A percentile compares a stretch with the other conserved stretches of the same genome.
Evolutionary conservation across 192 early-diverging fungal species (phyloP).

Genomic region (Chytriomyces confervae): DNA sequence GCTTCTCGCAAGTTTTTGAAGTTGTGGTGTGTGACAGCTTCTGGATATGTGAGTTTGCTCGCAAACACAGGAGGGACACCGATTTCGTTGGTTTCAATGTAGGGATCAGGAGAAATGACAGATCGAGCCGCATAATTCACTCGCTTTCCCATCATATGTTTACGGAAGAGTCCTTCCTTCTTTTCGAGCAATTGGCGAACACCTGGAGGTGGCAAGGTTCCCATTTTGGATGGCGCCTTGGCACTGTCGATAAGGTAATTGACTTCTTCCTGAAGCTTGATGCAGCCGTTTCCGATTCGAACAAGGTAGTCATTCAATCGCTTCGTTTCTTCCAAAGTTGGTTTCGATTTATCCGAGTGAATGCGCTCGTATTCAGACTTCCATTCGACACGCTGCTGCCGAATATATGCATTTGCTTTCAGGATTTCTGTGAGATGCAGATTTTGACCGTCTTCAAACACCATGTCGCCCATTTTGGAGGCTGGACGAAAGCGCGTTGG

Average conservation of each 20-base stretch:
- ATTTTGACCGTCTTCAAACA: conserved; percentile 97
- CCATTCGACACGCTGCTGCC: conserved; percentile 31
- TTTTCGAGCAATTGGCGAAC: conserved; percentile 97
- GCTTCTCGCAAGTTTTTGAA: conserved; percentile 86
- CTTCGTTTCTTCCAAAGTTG: conserved; percentile 12
- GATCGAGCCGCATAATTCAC: conserved; percentile 98
- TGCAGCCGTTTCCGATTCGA: conserved; percentile 65
- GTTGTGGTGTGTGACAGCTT: conserved; percentile 96
- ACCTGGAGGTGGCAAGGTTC: conserved; percentile 80
- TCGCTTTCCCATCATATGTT: conserved; percentile 99
- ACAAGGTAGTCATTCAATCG: conserved; percentile 39
- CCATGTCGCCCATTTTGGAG: conserved; percentile 84
- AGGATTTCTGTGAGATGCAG: conserved; percentile 83
- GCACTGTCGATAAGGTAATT: conserved; percentile 94
- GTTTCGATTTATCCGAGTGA: conserved; percentile 7
- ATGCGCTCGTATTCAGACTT: conserved; percentile 22
- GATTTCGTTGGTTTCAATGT: conserved; percentile 97
- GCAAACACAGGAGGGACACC: conserved; percentile 98
- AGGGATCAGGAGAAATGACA: conserved; percentile 97
- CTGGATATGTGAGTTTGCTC: conserved; percentile 92
- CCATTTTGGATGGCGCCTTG: conserved; percentile 76
- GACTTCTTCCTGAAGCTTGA: conserved; percentile 85
- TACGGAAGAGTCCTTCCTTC: conserved; percentile 98
- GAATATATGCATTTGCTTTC: conserved; percentile 72
- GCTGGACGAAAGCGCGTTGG: conserved; percentile 95